Evolutionary conservation across 2,329 filamentous ascomycete species (phyloP).

Genomic region (Emergomyces pasteurianus): DNA sequence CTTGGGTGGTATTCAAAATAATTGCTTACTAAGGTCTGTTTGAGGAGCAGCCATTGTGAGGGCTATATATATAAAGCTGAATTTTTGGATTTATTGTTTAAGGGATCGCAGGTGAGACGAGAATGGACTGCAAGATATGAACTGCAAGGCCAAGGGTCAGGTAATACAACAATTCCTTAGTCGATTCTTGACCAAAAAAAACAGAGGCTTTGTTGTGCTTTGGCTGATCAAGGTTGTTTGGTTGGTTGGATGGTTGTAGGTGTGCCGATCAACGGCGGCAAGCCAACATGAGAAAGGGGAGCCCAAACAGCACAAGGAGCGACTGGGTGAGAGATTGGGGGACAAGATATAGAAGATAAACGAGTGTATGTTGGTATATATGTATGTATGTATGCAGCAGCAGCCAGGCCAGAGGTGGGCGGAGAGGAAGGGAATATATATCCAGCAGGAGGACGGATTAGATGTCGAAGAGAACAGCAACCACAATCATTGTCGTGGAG

Average conservation of each 20-base stretch:
- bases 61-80: background rate
- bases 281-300: constrained; percentile 3
- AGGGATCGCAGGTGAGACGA: background rate
- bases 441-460: background rate
- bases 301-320: background rate
- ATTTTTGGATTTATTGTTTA: background rate
- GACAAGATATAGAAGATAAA: background rate
- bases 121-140: background rate
- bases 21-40: background rate
- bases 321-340: background rate
- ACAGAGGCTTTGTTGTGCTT: background rate
- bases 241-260: constrained; percentile 6
- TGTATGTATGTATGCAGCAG: background rate
- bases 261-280: constrained; percentile 4
- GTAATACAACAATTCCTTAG: background rate
- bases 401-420: background rate
- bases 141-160: background rate
- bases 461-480: background rate
- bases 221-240: constrained; percentile 1
- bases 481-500: background rate
- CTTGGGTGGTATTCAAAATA: background rate
- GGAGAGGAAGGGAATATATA: background rate
- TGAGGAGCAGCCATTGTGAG: background rate
- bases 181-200: background rate
- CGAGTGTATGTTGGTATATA: background rate